Conservation (phyloP, 2,329 filamentous ascomycete genomes). For the Colletotrichum viniferum region DNA sequence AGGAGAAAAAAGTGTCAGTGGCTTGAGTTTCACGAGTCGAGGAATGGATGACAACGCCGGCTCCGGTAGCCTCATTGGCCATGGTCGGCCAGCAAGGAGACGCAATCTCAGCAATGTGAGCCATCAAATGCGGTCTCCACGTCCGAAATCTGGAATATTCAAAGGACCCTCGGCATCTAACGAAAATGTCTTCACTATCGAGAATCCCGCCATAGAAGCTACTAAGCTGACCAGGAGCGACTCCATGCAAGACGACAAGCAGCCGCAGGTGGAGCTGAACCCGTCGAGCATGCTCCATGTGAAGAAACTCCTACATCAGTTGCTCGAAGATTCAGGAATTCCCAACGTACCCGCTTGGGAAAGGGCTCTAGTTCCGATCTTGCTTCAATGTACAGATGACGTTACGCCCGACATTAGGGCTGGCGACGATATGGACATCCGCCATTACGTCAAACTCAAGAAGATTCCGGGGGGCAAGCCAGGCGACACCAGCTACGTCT, state of each 20-base stretch:
- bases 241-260: conserved; percentile 76
- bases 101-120: conserved; percentile 87
- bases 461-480: conserved; percentile 91
- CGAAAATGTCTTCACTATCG: conserved; percentile 52
- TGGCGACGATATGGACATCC: conserved; percentile 95
- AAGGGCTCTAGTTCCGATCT: conserved; percentile 85
- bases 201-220: conserved; percentile 46
- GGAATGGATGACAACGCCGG: conserved; percentile 69
- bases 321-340: conserved; percentile 78
- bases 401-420: conserved; percentile 90
- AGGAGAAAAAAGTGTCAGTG: conserved; percentile 77
- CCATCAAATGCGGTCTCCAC: conserved; percentile 75
- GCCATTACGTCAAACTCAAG: conserved; percentile 97
- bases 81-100: conserved; percentile 67
- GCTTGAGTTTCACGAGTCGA: conserved; percentile 71
- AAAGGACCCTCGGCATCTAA: conserved; percentile 59
- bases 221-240: conserved; percentile 74
- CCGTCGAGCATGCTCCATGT: conserved; percentile 88
- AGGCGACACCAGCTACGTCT: conserved; percentile 93
- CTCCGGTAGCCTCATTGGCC: conserved; percentile 61
- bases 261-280: conserved; percentile 83
- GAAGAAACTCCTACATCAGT: conserved; percentile 80
- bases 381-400: conserved; percentile 90
- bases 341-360: conserved; percentile 82
- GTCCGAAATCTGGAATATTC: conserved; percentile 62